phyloP scores from a whole-genome alignment of 192 early-diverging fungal genomes.

The Rhizoclosmatium sp. region DNA sequence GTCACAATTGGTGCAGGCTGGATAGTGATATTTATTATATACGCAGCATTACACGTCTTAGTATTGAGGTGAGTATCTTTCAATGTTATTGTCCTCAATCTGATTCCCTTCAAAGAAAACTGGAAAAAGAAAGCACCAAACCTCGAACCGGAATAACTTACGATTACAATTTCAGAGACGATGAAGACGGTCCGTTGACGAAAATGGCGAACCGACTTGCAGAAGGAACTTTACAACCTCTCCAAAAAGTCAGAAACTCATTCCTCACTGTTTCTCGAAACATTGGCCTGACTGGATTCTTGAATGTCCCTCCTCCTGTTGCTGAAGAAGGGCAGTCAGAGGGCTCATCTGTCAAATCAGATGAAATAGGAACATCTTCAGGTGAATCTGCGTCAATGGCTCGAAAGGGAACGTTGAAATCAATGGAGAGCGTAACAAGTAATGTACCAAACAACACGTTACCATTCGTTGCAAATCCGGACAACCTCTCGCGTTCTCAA shows the following conservation, averaged over 20 bases:
- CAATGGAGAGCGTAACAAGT: neutral
- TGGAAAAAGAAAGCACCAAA: conserved; percentile 39
- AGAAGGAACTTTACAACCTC: neutral
- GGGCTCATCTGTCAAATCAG: neutral
- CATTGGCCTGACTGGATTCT: neutral
- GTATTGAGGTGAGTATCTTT: conserved; percentile 12
- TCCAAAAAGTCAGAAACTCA: neutral
- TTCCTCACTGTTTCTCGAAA: neutral
- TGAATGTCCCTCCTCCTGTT: neutral
- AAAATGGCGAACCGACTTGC: conserved; percentile 4
- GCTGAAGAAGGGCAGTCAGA: neutral
- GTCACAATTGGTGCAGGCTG: conserved; percentile 31
- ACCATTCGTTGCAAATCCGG: neutral
- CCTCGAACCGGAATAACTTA: conserved; percentile 35
- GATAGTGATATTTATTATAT: conserved; percentile 25
- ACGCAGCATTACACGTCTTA: conserved; percentile 7
- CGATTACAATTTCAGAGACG: conserved; percentile 24
- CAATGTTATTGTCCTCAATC: neutral
- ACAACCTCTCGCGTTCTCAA: neutral
- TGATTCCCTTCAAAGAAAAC: neutral
- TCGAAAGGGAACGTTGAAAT: neutral
- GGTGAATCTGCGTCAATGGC: neutral
- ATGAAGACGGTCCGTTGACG: conserved; percentile 35
- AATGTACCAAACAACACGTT: neutral
- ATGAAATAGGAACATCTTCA: too few species aligned